Conservation (phyloP, 441 rosid species). For the Pelargonium australe region DNA sequence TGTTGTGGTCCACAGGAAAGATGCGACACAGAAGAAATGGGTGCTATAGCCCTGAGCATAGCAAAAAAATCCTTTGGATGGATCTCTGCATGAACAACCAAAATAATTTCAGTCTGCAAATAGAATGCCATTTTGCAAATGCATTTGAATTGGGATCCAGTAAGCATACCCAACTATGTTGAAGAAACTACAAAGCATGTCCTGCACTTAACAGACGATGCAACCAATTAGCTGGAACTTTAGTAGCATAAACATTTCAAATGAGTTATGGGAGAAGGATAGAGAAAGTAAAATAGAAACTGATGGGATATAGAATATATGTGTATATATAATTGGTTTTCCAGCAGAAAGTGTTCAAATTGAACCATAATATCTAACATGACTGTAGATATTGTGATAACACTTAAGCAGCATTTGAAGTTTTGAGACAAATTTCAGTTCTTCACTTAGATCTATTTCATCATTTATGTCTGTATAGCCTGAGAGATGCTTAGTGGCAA, state of each 20-base stretch:
- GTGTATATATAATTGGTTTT: no score
- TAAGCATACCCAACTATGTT: neutral
- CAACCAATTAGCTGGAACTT: neutral
- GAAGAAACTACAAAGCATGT: neutral
- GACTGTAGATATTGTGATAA: neutral
- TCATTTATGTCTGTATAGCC: no score
- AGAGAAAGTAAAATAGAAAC: no score
- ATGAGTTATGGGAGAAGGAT: no score
- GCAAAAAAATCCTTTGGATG: conserved; percentile 82
- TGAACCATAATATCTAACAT: neutral
- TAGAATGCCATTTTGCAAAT: neutral
- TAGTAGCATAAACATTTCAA: neutral
- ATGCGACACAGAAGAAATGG: conserved; percentile 90
- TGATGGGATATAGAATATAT: no score
- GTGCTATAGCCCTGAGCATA: conserved; percentile 81
- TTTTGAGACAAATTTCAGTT: no score
- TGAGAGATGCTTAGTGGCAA: no score
- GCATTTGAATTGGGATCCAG: neutral
- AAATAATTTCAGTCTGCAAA: neutral
- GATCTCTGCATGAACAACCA: conserved; percentile 52
- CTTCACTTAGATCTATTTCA: no score
- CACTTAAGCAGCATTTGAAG: neutral
- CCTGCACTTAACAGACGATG: neutral
- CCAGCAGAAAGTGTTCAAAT: neutral
- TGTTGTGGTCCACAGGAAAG: conserved; percentile 90